Evolutionary conservation across 352 stramenopile species (phyloP).

Genomic region (Pythium periplocum): DNA sequence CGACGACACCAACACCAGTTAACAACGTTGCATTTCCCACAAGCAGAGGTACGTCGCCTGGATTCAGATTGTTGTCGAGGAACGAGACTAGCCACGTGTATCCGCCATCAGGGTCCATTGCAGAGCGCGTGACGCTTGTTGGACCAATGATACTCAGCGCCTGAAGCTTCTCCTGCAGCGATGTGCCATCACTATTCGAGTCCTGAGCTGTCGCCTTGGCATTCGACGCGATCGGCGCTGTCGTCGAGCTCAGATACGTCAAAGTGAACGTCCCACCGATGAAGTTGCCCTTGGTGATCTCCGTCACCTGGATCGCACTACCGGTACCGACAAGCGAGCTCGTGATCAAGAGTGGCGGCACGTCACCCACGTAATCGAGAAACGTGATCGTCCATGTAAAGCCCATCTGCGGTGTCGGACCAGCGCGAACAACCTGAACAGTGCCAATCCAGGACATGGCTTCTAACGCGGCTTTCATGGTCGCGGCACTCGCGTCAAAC

Average conservation of each 20-base stretch:
- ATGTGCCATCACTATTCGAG: constrained; percentile 43
- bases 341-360: constrained; percentile 46
- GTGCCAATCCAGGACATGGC: constrained; percentile 52
- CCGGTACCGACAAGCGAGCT: constrained; percentile 62
- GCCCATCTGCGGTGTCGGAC: constrained; percentile 45
- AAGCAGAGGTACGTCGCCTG: constrained; percentile 50
- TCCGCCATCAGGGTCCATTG: constrained; percentile 46
- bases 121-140: constrained; percentile 32
- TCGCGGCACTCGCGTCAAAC: constrained; percentile 43
- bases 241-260: constrained; percentile 33
- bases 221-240: constrained; percentile 41
- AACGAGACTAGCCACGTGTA: constrained; percentile 72
- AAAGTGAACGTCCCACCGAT: constrained; percentile 63
- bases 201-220: constrained; percentile 30
- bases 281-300: constrained; percentile 68
- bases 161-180: constrained; percentile 69
- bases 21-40: constrained; percentile 25
- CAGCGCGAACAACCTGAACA: constrained; percentile 50
- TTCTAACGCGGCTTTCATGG: constrained; percentile 46
- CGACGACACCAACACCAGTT: constrained; percentile 36
- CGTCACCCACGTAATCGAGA: constrained; percentile 61
- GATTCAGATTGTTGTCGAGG: constrained; percentile 61
- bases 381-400: constrained; percentile 80
- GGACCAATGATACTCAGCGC: constrained; percentile 45
- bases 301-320: constrained; percentile 44